Conservation (phyloP, 2,329 filamentous ascomycete genomes). For the Sclerotinia glacialis region DNA sequence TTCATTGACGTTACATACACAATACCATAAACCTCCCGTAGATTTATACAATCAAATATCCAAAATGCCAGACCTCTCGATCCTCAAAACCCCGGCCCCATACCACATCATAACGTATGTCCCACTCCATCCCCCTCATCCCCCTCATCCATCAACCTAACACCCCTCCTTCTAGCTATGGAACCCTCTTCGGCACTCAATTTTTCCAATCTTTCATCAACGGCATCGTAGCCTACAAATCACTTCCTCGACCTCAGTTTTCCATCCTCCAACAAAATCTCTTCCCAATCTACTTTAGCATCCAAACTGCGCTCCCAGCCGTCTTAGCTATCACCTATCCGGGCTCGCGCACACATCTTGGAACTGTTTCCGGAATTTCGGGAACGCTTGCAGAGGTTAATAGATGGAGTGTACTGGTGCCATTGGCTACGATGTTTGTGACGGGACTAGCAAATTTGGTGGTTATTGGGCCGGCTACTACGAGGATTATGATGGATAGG, state of each 20-base stretch:
- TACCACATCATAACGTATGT: constrained; percentile 74
- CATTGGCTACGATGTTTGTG: constrained; percentile 67
- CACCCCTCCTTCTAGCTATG: constrained; percentile 62
- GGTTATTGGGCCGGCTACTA: constrained; percentile 72
- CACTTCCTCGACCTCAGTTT: constrained; percentile 77
- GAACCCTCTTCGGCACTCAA: constrained; percentile 79
- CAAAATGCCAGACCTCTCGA: constrained; percentile 41
- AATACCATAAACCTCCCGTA: neutral
- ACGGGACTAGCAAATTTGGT: constrained; percentile 68
- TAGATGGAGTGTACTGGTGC: constrained; percentile 62
- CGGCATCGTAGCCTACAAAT: constrained; percentile 71
- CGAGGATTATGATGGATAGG: constrained; percentile 69
- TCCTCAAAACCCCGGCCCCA: constrained; percentile 61
- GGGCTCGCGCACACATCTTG: constrained; percentile 46
- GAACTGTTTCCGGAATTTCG: constrained; percentile 45
- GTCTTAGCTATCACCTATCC: constrained; percentile 79
- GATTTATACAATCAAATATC: neutral
- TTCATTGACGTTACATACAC: neutral
- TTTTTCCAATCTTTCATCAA: constrained; percentile 84
- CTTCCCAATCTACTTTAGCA: constrained; percentile 84
- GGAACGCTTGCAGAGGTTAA: constrained; percentile 61
- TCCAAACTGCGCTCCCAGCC: constrained; percentile 74
- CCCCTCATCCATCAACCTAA: constrained; percentile 22
- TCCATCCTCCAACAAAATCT: constrained; percentile 73
- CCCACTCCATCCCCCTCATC: neutral